Evolutionary conservation across 2,329 filamentous ascomycete genomes (phyloP).

Genomic region (Trichophyton benhamiae): DNA sequence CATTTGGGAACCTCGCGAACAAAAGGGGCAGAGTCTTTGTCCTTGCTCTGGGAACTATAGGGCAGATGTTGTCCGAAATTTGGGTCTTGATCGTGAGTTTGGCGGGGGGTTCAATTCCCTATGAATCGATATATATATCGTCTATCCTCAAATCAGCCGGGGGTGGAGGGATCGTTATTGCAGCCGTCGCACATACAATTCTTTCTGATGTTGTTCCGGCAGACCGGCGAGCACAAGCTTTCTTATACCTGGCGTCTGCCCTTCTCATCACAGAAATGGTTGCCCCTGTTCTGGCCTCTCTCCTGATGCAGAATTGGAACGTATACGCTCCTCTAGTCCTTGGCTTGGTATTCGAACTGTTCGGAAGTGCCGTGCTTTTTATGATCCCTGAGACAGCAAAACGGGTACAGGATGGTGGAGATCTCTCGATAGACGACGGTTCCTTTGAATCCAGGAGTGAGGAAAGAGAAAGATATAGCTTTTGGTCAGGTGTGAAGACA

Average conservation of each 20-base stretch:
- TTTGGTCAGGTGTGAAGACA: not conserved
- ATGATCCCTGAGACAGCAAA: constrained; percentile 1
- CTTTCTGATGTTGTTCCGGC: constrained; percentile 1
- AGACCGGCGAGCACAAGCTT: not conserved
- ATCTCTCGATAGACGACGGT: not conserved
- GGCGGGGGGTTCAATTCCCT: not conserved
- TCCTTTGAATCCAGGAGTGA: not conserved
- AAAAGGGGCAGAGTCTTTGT: not conserved
- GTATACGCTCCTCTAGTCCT: not conserved
- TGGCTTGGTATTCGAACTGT: not conserved
- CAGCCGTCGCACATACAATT: not conserved
- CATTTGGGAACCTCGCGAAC: constrained; percentile 3
- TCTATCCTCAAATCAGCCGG: not conserved
- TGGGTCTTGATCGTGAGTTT: not conserved
- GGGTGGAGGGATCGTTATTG: not conserved
- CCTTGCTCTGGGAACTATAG: not conserved
- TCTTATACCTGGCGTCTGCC: not conserved
- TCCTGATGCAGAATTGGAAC: not conserved
- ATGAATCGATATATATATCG: not conserved
- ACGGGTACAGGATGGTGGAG: not conserved
- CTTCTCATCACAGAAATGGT: not conserved
- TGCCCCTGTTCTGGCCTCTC: not conserved
- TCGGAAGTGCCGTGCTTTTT: not conserved
- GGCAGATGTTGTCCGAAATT: constrained; percentile 1
- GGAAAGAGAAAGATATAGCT: not conserved